Base-by-base conservation (phyloP, 352 stramenopile species). In the Phytophthora macrochlamydospora region DNA sequence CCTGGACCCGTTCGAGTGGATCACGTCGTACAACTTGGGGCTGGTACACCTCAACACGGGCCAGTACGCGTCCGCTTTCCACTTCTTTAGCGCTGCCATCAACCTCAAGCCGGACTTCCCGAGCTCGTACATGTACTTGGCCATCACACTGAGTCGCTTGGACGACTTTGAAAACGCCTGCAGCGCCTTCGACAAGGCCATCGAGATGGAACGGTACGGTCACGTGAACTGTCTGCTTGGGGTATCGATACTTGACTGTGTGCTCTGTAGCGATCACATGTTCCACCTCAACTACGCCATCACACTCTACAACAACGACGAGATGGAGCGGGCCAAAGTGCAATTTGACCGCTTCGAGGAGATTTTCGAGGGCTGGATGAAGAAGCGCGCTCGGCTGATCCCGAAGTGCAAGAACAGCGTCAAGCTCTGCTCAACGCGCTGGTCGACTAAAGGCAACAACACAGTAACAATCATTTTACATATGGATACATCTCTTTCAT, bases 1-100 rank as follows among this genome's bases (percentile, higher is more conserved):
- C 69, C 59, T 98, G 52, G 91, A 97, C 46, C 94, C 94, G 40
- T 98, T 98, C 67, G 92, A 98, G 79, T 98, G 93, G 93, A 97
- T 98, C 75, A 97, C 93, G 51, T 89, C 76, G 45, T 98, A 97
- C 71, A 98, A 98, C 73, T 79, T 98, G 40, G 94, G 94, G 0
- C 78, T 98, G n/a, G 89, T 98, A 13, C 90, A 98, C 64, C 75
- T 98, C 28, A 94, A 93, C 75, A 97, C 90, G 51, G 84, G 81
- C 6, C 93, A 98, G 73, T 97, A 96, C 75, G 93, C 94, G 30
- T 97, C 89, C 0, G 91, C 94, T 2, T 98, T 98, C 68, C 93
- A 98, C 69, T 97, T 97, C 72, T 95, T 98, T 52, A 97, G 83
- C 50, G 85, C 89, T 30, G 79, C 88, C 6, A 95, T 97, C 63